Base-by-base conservation (phyloP, 2,329 filamentous ascomycete genomes). In the Penicillium corylophilum region DNA sequence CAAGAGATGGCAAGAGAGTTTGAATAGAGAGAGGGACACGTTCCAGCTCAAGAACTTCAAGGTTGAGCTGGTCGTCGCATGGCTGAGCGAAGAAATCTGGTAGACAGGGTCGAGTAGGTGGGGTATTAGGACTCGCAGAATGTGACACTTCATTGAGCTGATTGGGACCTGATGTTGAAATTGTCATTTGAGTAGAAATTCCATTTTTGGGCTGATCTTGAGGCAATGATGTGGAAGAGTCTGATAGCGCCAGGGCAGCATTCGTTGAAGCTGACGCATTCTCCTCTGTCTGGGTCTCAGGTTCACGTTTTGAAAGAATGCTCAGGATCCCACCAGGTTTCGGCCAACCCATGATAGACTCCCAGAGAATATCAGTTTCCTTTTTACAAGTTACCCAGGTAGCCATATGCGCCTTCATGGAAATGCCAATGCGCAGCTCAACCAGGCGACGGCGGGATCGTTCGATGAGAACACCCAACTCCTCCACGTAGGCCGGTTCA, bases 401-500 rank as follows among this genome's bases (percentile, higher is more conserved):
- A 3, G 57, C 50, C 46, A 63, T 46, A 33, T 63, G 58, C 4
- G 60, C 57, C 44, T 64, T 66, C 13, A 74, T 66, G 5, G 88
- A 83, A 49, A 94, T 83, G 5, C 90, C 88, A 5, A 94, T 80
- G 39, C 88, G 80, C 29, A 95, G 77, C 68, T 93, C 89, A 26
- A 82, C 80, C 15, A 94, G 74, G 38, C 79, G 79, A 55, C 80
- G 77, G 52, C 83, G 78, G 12, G 89, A 93, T 22, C 85, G 82
- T 54, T 87, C 86, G 54, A 94, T 84, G 12, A 94, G 78, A 38
- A 89, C 77, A 48, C 87, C 86, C 82, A 94, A 87, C 71, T 94
- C 90, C 64, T 93, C 89, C 33, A 93, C 73, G 67, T 94, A 94
- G 24, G 86, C 81, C n/a, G 90, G 72, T 65, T 93, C 88, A 63